These are phyloP conservation scores for Craspedostauros australis DNA, from an alignment of 108 stramenopile genomes.

Conservation along the genomic window DNA sequence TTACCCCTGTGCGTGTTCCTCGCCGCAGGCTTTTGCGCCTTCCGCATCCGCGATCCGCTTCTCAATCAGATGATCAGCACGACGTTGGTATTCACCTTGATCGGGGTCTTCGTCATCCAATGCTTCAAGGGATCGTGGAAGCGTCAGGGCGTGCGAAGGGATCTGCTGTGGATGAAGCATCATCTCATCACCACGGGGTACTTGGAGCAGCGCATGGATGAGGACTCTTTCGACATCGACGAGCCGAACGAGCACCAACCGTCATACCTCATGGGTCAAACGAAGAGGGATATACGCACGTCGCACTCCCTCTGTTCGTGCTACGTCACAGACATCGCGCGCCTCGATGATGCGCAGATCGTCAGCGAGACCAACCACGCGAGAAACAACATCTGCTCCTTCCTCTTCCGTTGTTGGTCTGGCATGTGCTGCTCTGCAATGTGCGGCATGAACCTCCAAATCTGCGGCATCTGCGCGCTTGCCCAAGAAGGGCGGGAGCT, in stretches of 20 bases:
- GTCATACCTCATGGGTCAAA: constrained; percentile 49
- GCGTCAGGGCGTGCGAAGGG: constrained; percentile 50
- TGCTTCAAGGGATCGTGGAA: constrained; percentile 55
- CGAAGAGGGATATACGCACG: constrained; percentile 48
- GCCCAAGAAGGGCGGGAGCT: constrained; percentile 80
- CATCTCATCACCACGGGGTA: constrained; percentile 8
- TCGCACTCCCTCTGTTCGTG: constrained; percentile 68
- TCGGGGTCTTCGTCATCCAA: constrained; percentile 42
- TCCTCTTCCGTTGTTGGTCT: constrained; percentile 33
- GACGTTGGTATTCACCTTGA: constrained; percentile 29
- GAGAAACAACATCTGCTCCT: constrained; percentile 22
- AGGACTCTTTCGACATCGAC: constrained; percentile 18
- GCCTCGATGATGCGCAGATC: constrained; percentile 10
- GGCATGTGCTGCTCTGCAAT: constrained; percentile 26
- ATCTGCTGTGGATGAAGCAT: constrained; percentile 59
- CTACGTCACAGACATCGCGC: constrained; percentile 34
- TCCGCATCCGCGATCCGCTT: constrained; percentile 43
- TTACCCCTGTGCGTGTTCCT: constrained; percentile 47
- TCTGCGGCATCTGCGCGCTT: constrained; percentile 67
- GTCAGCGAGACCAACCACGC: background rate
- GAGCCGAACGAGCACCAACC: constrained; percentile 11
- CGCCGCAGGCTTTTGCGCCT: constrained; percentile 53
- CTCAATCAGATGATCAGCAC: constrained; percentile 45
- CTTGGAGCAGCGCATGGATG: constrained; percentile 3
- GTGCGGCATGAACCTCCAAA: constrained; percentile 46